Evolutionary conservation across 2,329 filamentous ascomycete genomes (phyloP).

Genomic region (Alternaria solani): DNA sequence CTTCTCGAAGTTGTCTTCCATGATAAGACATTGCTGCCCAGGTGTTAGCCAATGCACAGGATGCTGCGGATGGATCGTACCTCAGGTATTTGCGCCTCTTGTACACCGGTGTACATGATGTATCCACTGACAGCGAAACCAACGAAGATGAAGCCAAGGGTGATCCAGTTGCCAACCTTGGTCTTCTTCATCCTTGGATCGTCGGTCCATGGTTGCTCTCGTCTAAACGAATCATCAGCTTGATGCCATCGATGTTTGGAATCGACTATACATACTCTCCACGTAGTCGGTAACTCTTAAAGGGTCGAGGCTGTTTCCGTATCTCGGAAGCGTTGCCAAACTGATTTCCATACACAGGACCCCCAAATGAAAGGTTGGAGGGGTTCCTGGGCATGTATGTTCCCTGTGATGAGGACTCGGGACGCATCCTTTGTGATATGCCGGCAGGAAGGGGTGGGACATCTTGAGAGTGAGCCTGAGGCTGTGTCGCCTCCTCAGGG

Average conservation of each 20-base stretch:
- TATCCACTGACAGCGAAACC: conserved; percentile 27
- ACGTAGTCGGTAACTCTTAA: conserved; percentile 33
- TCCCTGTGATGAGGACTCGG: conserved; percentile 1
- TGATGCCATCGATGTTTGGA: background rate
- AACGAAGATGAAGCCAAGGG: conserved; percentile 21
- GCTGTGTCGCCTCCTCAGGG: conserved; percentile 1
- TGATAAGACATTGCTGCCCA: conserved; percentile 33
- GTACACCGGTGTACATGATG: conserved; percentile 29
- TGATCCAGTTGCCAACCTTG: conserved; percentile 33
- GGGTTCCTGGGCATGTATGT: conserved; percentile 10
- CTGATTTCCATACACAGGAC: conserved; percentile 6
- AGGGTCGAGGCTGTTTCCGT: conserved; percentile 28
- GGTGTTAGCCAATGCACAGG: background rate
- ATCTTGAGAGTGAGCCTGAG: conserved; percentile 10
- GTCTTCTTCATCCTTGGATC: conserved; percentile 34
- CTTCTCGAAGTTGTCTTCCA: conserved; percentile 68
- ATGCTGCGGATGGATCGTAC: conserved; percentile 1
- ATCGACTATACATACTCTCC: conserved; percentile 27
- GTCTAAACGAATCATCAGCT: conserved; percentile 16
- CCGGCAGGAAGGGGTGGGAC: conserved; percentile 12
- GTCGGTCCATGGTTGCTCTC: conserved; percentile 33
- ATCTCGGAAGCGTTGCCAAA: conserved; percentile 6
- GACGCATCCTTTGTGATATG: conserved; percentile 14
- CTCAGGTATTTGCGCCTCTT: conserved; percentile 24
- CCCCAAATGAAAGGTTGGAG: conserved; percentile 12